phyloP scores from a whole-genome alignment of 495 filamentous ascomycete genomes.

The Aspergillus funiculosus region DNA sequence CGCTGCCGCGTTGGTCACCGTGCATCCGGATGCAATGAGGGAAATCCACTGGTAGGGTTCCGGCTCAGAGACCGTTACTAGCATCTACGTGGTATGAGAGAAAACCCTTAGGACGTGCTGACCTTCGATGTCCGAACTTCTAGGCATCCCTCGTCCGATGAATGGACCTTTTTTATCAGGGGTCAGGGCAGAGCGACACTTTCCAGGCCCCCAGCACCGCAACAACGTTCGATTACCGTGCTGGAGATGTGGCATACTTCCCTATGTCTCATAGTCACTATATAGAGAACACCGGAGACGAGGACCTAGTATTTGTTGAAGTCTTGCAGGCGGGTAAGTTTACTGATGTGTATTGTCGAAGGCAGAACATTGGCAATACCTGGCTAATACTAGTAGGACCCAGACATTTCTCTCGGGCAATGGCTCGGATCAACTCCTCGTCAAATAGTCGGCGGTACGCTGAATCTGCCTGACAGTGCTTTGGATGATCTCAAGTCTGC shows the following conservation, averaged over 20 bases:
- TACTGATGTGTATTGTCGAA: slow-evolving; percentile 36
- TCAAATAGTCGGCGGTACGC: slow-evolving; percentile 59
- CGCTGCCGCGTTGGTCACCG: slow-evolving; percentile 57
- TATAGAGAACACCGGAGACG: slow-evolving; percentile 66
- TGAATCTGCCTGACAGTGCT: slow-evolving; percentile 50
- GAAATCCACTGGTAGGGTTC: slow-evolving; percentile 84
- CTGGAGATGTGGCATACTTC: slow-evolving; percentile 70
- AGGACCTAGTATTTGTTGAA: slow-evolving; percentile 64
- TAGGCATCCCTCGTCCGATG: slow-evolving; percentile 39
- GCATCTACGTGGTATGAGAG: too few relatives aligned
- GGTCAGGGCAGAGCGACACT: slow-evolving; percentile 63
- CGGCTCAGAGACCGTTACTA: too few relatives aligned
- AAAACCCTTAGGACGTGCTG: too few relatives aligned
- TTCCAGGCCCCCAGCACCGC: slow-evolving; percentile 53
- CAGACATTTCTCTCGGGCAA: slow-evolving; percentile 59
- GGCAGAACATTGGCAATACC: too few relatives aligned
- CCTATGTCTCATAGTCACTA: slow-evolving; percentile 61
- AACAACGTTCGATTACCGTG: slow-evolving; percentile 67
- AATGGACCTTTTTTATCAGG: slow-evolving; percentile 71
- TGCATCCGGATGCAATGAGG: slow-evolving; percentile 66
- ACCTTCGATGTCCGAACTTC: too few relatives aligned
- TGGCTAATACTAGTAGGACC: slow-evolving; percentile 4
- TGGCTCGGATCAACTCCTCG: slow-evolving; percentile 58
- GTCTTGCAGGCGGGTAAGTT: slow-evolving; percentile 64
- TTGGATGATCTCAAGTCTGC: slow-evolving; percentile 53